Conservation (phyloP, 805 yeast genomes). For the Candida peoriensis region DNA sequence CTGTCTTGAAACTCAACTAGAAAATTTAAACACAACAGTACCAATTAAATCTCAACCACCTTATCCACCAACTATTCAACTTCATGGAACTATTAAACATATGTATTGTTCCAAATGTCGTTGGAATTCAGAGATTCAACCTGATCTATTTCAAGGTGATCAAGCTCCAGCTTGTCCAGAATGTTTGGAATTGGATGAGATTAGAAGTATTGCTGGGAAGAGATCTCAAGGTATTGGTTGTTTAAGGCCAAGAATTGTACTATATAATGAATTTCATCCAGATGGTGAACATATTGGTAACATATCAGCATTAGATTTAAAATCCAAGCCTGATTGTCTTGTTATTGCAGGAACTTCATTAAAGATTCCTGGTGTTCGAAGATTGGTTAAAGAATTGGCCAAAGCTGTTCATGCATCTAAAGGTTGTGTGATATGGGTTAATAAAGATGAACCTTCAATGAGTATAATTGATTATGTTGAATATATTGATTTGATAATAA, state of each 20-base stretch:
- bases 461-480: conserved; percentile 45
- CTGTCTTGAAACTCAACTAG: conserved; percentile 61
- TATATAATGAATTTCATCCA: conserved; percentile 76
- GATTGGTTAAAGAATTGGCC: conserved; percentile 57
- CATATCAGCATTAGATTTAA: conserved; percentile 62
- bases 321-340: conserved; percentile 66
- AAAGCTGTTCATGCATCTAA: conserved; percentile 48
- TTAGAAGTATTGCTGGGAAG: conserved; percentile 57
- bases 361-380: conserved; percentile 69
- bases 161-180: conserved; percentile 58
- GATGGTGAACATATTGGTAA: conserved; percentile 85
- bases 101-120: conserved; percentile 78
- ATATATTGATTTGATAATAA: conserved; percentile 50
- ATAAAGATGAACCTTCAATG: conserved; percentile 49
- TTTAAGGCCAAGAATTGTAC: conserved; percentile 59
- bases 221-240: conserved; percentile 59
- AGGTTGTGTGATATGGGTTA: conserved; percentile 61
- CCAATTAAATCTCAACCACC: conserved; percentile 42
- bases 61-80: conserved; percentile 62
- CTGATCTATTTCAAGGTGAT: conserved; percentile 40
- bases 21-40: conserved; percentile 40
- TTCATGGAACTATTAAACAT: conserved; percentile 75
- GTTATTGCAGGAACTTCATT: conserved; percentile 82
- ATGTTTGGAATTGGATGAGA: conserved; percentile 53
- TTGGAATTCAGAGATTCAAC: conserved; percentile 48